Evolutionary conservation across 2,329 filamentous ascomycete genomes (phyloP), one percentile per base, ranked within the genome.

Genomic region (Neodidymelliopsis sp.): DNA sequence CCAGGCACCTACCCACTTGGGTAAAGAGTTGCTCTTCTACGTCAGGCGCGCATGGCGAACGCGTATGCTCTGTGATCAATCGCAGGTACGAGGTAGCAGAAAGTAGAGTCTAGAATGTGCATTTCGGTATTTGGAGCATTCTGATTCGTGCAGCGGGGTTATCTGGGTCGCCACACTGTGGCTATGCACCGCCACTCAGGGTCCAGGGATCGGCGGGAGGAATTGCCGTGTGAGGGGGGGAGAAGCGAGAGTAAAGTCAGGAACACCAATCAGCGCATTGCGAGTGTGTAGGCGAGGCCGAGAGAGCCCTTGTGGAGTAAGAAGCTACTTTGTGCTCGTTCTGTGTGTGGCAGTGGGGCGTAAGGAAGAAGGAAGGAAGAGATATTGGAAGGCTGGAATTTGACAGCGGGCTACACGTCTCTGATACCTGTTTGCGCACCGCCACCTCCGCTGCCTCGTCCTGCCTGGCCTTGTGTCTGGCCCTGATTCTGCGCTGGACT

Each of bases 391-490:
- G n/a, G 16, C 24, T 29, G 36, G 7, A 30, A 6, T 15, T 19
- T 22, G 27, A 47, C 22, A 45, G 23, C 44, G 16, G n/a, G 19
- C 56, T 71, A 74, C 40, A 74, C 69, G 29, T 73, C 71, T 42
- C 71, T 63, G 23, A 73, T 65, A 18, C 61, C 67, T 19, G 53
- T 39, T 20, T 59, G 53, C 28, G 56, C 57, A 34, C 54, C 42
- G 33, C 42, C 65, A 29, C 59, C 64, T 27, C 49, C 44, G 8
- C 59, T 50, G 18, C 55, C 54, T 30, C 54, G 57, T 12, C 63
- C 66, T 42, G 57, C 31, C 41, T 54, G 60, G 37, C 62, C 61
- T 49, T 56, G 54, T 43, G 51, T 25, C 41, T 50, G 56, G 34
- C 65, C 64, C 53, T 56, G 53, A 47, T 59, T 59, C 38, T 53